Conservation (phyloP, 2,329 filamentous ascomycete genomes). For the Cordyceps cicadae region DNA sequence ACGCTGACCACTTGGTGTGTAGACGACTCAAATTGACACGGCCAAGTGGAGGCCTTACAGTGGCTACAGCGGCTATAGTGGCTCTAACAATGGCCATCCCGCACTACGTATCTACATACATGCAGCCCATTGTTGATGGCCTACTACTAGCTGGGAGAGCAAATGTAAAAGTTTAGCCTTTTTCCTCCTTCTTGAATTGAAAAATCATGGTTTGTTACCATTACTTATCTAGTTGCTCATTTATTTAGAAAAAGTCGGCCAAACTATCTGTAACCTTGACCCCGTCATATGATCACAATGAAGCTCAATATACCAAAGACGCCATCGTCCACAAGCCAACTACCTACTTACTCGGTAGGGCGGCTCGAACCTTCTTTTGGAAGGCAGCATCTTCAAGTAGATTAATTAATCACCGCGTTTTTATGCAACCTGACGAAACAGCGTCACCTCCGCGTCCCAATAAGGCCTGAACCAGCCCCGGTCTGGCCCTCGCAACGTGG, state of each 20-base stretch:
- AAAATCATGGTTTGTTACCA: too few relatives aligned
- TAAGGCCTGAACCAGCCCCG: not conserved
- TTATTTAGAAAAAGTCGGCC: not conserved
- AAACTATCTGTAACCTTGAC: not conserved
- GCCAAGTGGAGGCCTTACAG: not conserved
- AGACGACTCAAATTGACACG: not conserved
- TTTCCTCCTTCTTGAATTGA: not conserved
- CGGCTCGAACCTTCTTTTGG: not conserved
- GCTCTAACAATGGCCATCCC: not conserved
- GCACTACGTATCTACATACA: too few relatives aligned
- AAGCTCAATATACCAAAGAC: not conserved
- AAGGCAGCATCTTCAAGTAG: conserved; percentile 2
- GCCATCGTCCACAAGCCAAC: too few relatives aligned
- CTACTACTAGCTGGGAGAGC: too few relatives aligned
- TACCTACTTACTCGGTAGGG: not conserved
- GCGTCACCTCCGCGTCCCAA: not conserved
- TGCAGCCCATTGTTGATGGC: too few relatives aligned
- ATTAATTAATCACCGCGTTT: not conserved
- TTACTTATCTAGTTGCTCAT: not conserved
- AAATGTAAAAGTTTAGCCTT: not conserved
- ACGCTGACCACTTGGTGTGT: too few relatives aligned
- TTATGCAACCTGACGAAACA: not conserved
- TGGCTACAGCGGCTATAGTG: not conserved
- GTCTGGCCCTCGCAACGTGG: not conserved
- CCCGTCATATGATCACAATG: not conserved